Conservation (phyloP, 495 filamentous ascomycete species). For the Eremomyces bilateralis region DNA sequence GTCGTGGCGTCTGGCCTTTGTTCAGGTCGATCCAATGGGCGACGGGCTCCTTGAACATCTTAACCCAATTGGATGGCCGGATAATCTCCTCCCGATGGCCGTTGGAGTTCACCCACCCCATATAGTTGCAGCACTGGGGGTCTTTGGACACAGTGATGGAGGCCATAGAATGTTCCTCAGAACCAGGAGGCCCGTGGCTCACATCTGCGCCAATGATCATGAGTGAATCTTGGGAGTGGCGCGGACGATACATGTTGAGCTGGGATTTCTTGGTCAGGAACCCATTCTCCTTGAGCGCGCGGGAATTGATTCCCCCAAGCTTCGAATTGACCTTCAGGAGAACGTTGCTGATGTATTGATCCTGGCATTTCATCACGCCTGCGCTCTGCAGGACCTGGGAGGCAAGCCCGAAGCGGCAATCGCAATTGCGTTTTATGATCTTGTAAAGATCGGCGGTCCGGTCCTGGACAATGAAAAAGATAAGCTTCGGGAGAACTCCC, state of each 20-base stretch:
- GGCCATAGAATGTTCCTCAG: constrained; percentile 49
- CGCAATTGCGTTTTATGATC: constrained; percentile 60
- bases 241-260: constrained; percentile 4
- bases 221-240: constrained; percentile 21
- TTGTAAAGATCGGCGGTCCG: constrained; percentile 46
- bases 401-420: constrained; percentile 56
- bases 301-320: constrained; percentile 57
- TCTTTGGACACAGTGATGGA: constrained; percentile 74
- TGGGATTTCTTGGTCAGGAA: neutral
- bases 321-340: constrained; percentile 91
- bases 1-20: constrained; percentile 27
- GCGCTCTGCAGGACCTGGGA: constrained; percentile 45
- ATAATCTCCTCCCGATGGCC: constrained; percentile 60
- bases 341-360: constrained; percentile 75
- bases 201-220: constrained; percentile 81
- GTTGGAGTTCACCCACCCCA: constrained; percentile 56
- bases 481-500: constrained; percentile 20
- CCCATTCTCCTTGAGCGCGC: constrained; percentile 15
- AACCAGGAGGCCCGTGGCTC: constrained; percentile 54
- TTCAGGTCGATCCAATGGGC: constrained; percentile 37
- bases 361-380: constrained; percentile 36
- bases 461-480: constrained; percentile 45
- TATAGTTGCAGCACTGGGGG: constrained; percentile 34
- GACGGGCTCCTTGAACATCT: constrained; percentile 39
- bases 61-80: constrained; percentile 33